Conservation (phyloP, 257 asterid species). For the Solanum habrochaites region DNA sequence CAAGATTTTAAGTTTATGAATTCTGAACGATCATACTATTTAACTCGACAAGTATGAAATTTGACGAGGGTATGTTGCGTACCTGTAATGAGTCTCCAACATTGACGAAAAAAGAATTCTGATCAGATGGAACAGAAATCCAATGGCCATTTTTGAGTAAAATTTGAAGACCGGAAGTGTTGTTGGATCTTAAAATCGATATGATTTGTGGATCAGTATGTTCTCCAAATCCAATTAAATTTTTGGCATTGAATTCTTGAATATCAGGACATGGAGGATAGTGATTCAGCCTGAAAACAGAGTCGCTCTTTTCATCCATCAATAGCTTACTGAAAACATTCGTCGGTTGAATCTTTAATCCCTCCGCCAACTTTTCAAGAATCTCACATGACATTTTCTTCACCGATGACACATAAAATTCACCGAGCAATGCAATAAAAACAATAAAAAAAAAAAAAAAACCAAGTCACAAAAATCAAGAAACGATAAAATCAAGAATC, state of each 20-base stretch:
- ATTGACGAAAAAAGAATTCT: slow-evolving; percentile 12
- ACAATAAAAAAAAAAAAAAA: too few relatives aligned
- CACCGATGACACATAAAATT: slow-evolving; percentile 5
- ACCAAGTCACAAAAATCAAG: neutral
- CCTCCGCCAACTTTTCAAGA: slow-evolving; percentile 16
- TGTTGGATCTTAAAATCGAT: slow-evolving; percentile 19
- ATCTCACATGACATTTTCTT: slow-evolving; percentile 15
- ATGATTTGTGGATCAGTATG: slow-evolving; percentile 26
- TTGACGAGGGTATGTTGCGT: neutral
- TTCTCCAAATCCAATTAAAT: slow-evolving; percentile 18
- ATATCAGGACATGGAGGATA: slow-evolving; percentile 21
- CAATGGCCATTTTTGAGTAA: slow-evolving; percentile 12
- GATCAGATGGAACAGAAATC: slow-evolving; percentile 24
- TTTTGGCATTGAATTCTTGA: neutral
- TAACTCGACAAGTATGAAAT: neutral
- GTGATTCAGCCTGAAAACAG: slow-evolving; percentile 16
- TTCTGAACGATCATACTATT: neutral
- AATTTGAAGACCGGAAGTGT: slow-evolving; percentile 18
- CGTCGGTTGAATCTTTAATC: slow-evolving; percentile 7
- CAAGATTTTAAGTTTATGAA: neutral
- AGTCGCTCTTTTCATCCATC: slow-evolving; percentile 15
- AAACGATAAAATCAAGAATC: neutral
- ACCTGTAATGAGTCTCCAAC: slow-evolving; percentile 25
- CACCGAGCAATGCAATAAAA: neutral
- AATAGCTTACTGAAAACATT: slow-evolving; percentile 14